phyloP scores from a whole-genome alignment of 169 alveolate species.

The Eimeria sp. region DNA sequence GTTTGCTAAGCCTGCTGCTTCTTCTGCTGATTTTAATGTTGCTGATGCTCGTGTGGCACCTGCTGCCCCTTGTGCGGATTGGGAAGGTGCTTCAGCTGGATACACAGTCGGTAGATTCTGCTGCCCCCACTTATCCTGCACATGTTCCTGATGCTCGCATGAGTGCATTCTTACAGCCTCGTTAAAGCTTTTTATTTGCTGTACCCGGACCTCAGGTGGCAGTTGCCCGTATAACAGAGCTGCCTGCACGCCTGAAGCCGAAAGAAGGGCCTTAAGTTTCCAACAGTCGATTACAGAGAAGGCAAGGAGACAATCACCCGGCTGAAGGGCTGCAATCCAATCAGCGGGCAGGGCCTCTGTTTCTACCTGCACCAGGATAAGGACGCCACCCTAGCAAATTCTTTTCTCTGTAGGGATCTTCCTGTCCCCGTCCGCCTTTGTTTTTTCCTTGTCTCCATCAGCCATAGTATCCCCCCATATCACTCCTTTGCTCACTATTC shows the following conservation, averaged over 20 bases:
- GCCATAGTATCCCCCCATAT: background rate
- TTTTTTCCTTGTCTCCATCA: background rate
- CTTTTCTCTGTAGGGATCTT: background rate
- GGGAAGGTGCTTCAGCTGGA: background rate
- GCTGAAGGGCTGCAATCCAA: slow-evolving; percentile 86
- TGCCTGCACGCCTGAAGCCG: slow-evolving; percentile 86
- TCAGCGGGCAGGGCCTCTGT: slow-evolving; percentile 83
- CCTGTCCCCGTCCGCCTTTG: background rate
- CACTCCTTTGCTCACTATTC: background rate
- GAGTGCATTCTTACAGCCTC: slow-evolving; percentile 66
- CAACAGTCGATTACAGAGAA: slow-evolving; percentile 91
- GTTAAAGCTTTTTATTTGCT: slow-evolving; percentile 88
- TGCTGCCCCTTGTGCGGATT: background rate
- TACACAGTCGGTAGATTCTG: background rate
- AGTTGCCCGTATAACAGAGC: slow-evolving; percentile 92
- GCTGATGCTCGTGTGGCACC: background rate
- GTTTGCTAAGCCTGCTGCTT: background rate
- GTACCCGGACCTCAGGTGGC: slow-evolving; percentile 94
- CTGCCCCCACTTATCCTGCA: background rate
- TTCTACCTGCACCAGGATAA: slow-evolving; percentile 54
- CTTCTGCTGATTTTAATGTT: background rate
- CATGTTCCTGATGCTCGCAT: slow-evolving; percentile 1
- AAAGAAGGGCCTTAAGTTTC: slow-evolving; percentile 85
- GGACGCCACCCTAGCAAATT: background rate
- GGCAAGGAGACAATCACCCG: slow-evolving; percentile 96